Base-by-base conservation (phyloP, 225 moss, liverwort and hornwort species). In the Lunularia cruciata region DNA sequence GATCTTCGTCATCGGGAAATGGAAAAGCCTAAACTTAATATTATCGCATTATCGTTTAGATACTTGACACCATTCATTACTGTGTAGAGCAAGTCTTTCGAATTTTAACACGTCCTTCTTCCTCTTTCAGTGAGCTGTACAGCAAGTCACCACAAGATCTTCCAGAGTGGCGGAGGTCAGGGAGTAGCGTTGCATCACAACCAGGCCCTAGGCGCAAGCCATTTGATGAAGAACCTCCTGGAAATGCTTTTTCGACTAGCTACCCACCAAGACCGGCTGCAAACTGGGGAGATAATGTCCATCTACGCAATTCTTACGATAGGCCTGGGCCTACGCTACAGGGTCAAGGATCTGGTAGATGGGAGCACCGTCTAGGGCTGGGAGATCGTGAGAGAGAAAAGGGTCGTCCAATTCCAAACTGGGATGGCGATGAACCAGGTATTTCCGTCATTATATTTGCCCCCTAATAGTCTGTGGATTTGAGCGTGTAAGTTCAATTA, bases 261-360 rank as follows among this genome's bases (percentile, higher is more conserved):
- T 98, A 98, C 72, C 93, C 98, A 65, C 98, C 98, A 31, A 84
- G 98, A 69, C 98, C 98, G 60, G 82, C 85, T 65, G 88, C 86
- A 63, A 83, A 84, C 76, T 93, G 93, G 93, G 87, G 86, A 53
- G 93, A 98, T 40, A 89, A 84, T 74, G 85, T 91, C 55, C 87
- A 88, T 56, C 22, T 67, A 23, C 85, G 86, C 37, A 86, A 82
- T 60, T 71, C 83, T 16, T 84, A 82, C 59, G 90, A 96, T 65
- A 86, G 90, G 39, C 69, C 81, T 75, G 83, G 84, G 73, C 57
- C 67, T 22, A 47, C 71, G 59, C 69, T 75, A 48, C 78, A 78
- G 69, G 78, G 72, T 35, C 78, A 78, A 72, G 76, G 84, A 23
- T 81, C 82, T 61, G 90, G 89, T 75, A 77, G 91, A 82, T 89